Evolutionary conservation across 116 monocot genomes (phyloP).

Genomic region (Zostera marina): DNA sequence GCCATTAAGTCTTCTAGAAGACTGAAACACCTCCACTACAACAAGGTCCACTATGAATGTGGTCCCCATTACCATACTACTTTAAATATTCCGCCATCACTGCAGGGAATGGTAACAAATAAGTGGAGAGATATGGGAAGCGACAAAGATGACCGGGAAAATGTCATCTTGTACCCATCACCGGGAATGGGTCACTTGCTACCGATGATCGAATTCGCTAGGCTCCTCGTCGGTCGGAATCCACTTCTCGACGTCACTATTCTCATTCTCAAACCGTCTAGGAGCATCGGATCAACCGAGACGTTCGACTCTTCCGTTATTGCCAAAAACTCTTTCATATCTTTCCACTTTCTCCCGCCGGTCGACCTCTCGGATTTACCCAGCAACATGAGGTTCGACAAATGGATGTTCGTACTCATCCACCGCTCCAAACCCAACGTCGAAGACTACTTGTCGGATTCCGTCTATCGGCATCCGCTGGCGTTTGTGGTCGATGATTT

Average conservation of each 20-base stretch:
- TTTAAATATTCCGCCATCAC: too few relatives aligned
- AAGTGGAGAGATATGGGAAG: too few relatives aligned
- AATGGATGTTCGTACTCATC: constrained; percentile 35
- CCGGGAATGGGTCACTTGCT: constrained; percentile 76
- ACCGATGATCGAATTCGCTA: constrained; percentile 60
- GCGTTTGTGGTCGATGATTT: constrained; percentile 43
- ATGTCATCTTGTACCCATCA: constrained; percentile 49
- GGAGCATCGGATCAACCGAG: constrained; percentile 24
- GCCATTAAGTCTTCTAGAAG: too few relatives aligned
- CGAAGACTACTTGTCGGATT: constrained; percentile 17
- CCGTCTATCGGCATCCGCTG: neutral
- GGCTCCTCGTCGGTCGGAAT: constrained; percentile 23
- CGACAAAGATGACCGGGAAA: neutral
- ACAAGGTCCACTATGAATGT: too few relatives aligned
- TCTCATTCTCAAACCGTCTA: constrained; percentile 30
- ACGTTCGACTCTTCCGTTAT: constrained; percentile 28
- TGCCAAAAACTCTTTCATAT: constrained; percentile 26
- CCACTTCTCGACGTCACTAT: constrained; percentile 28
- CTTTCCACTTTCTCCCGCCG: constrained; percentile 48
- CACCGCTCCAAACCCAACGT: constrained; percentile 30
- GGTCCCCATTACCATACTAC: too few relatives aligned
- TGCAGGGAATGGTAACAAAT: too few relatives aligned
- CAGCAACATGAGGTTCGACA: too few relatives aligned
- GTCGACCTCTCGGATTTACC: constrained; percentile 9
- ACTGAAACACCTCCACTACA: too few relatives aligned